These are phyloP conservation scores for Triticum turgidum DNA, from an alignment of 176 grass and related monocot genomes.

Conservation along the genomic window DNA sequence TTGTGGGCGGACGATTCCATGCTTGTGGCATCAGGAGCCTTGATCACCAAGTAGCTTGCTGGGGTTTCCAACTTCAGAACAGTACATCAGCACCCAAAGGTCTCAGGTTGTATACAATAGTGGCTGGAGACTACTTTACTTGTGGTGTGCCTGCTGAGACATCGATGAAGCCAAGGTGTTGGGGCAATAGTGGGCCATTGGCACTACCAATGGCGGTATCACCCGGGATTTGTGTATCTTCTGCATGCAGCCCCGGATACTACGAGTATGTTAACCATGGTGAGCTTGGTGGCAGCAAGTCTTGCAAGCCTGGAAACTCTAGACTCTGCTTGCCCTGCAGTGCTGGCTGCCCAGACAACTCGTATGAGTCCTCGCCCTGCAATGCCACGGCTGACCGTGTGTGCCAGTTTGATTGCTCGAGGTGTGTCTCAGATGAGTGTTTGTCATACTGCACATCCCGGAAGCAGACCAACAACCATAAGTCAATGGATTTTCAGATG, in stretches of 20 bases:
- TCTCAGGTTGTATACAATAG: conserved; percentile 66
- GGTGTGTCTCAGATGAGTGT: conserved; percentile 65
- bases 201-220: conserved; percentile 85
- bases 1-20: conserved; percentile 88
- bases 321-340: conserved; percentile 95
- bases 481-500: conserved; percentile 72
- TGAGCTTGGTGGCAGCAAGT: conserved; percentile 45
- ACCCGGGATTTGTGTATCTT: conserved; percentile 77
- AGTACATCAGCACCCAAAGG: conserved; percentile 62
- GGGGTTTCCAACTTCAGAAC: conserved; percentile 90
- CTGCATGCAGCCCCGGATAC: conserved; percentile 70
- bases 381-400: conserved; percentile 64
- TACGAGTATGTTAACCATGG: conserved; percentile 58
- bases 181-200: conserved; percentile 82
- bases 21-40: conserved; percentile 90
- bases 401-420: conserved; percentile 76
- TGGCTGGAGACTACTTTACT: conserved; percentile 93
- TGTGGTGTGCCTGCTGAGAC: conserved; percentile 71
- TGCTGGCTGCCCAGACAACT: conserved; percentile 52
- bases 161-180: conserved; percentile 72
- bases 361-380: conserved; percentile 59
- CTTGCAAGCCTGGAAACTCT: conserved; percentile 74
- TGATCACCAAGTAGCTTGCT: conserved; percentile 82
- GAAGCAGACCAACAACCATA: conserved; percentile 46
- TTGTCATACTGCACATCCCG: conserved; percentile 49